Evolutionary conservation across 768 basidiomycete genomes (phyloP), one percentile per base, ranked within the genome.

Genomic region (Termitomyces titanicus): DNA sequence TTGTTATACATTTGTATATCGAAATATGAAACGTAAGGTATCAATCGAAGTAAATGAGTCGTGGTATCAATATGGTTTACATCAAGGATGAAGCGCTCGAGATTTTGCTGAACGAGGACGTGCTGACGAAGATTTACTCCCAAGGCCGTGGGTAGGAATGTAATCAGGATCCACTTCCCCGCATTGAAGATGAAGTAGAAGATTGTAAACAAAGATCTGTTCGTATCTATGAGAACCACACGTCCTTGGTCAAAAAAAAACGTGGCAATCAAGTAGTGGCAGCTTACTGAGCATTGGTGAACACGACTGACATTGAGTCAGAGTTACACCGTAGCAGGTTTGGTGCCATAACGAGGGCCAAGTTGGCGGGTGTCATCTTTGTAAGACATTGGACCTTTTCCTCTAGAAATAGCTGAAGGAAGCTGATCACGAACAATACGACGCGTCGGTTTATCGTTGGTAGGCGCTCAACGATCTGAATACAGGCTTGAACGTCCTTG

Each of bases 331-430:
- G 76, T 43, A 97, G 70, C 42, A 97, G 69, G 70, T 96, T 96
- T 8, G 94, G 94, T 1, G 94, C 92, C 86, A 97, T 89, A 18
- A 97, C 92, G 15, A 95, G 73, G 9, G 94, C 92, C 58, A 96
- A 72, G 68, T 94, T 94, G 35, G 85, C 85, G 11, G 89, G 81
- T 3, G 92, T 95, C 94, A 95, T 96, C 72, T 95, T 93, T 39
- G 92, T 94, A 44, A 77, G 70, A 12, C 68, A 73, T 59, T 90
- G 81, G 18, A 89, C 84, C 60, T 82, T 80, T 40, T 91, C 88
- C 46, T 89, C 86, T 49, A 94, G 70, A 74, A 97, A 97, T 50
- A 92, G 72, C 74, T 96, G 94, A 47, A 95, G 70, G 72, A 97
- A 96, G 73, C 89, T 94, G 69, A 97, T 77, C 24, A 94, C 81